Evolutionary conservation across 108 stramenopile genomes (phyloP).

Genomic region (Chaetoceros muelleri): DNA sequence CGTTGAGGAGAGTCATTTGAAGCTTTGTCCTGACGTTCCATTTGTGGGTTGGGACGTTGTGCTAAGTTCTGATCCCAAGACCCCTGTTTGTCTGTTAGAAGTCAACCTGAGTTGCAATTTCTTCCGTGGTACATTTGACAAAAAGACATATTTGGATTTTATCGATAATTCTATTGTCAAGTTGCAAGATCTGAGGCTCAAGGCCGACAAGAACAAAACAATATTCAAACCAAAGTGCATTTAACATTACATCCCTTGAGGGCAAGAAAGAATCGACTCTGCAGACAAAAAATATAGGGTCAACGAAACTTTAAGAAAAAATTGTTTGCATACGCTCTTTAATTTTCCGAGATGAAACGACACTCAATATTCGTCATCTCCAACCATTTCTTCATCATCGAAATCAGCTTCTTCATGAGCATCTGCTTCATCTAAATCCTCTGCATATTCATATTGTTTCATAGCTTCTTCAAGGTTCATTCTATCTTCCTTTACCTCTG

Average conservation of each 20-base stretch:
- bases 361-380: too few species aligned
- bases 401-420: conserved; percentile 12
- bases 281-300: too few species aligned
- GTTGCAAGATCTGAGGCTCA: conserved; percentile 38
- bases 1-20: conserved; percentile 66
- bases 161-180: conserved; percentile 45
- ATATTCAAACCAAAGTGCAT: background rate
- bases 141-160: conserved; percentile 60
- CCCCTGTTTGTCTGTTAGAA: conserved; percentile 75
- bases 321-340: too few species aligned
- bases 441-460: conserved; percentile 26
- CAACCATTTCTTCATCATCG: conserved; percentile 7
- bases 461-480: conserved; percentile 37
- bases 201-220: conserved; percentile 16
- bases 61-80: conserved; percentile 43
- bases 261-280: too few species aligned
- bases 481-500: conserved; percentile 61
- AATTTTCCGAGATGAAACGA: too few species aligned
- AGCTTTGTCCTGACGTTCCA: conserved; percentile 73
- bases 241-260: too few species aligned
- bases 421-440: conserved; percentile 36
- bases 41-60: conserved; percentile 85
- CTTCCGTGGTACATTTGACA: conserved; percentile 76
- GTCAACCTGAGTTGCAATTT: conserved; percentile 80
- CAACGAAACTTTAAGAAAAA: too few species aligned